Conservation (phyloP, 495 filamentous ascomycete genomes). For the Aspergillus asperescens region DNA sequence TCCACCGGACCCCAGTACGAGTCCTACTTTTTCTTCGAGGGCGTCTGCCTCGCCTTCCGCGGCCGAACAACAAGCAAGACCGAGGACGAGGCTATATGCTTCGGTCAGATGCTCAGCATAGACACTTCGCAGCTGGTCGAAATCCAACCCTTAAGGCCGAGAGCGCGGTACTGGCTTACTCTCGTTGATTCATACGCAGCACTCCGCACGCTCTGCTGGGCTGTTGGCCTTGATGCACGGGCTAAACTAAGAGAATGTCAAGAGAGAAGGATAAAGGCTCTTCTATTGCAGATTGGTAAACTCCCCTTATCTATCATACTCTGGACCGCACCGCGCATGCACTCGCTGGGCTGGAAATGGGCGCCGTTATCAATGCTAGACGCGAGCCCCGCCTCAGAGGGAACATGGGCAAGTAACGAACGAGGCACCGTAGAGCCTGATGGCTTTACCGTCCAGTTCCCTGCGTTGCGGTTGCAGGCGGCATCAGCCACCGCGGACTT, state of each 20-base stretch:
- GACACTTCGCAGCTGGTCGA: background rate
- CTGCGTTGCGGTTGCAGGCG: background rate
- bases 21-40: background rate
- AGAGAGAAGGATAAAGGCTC: background rate
- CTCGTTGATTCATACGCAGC: background rate
- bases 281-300: background rate
- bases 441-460: background rate
- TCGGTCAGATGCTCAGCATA: background rate
- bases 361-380: background rate
- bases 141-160: background rate
- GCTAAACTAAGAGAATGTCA: background rate
- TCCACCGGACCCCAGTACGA: background rate
- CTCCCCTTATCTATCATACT: background rate
- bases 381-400: background rate
- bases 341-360: background rate
- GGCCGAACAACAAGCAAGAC: background rate
- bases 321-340: background rate
- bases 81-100: background rate
- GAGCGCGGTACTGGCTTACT: background rate
- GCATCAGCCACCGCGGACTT: background rate
- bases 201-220: background rate
- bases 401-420: background rate
- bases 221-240: background rate
- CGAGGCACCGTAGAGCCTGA: background rate
- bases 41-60: background rate